A percentile compares a stretch with the other conserved stretches of the same genome.
phyloP scores from a whole-genome alignment of 805 yeast species.

The Ogataea trehaloabstinens region DNA sequence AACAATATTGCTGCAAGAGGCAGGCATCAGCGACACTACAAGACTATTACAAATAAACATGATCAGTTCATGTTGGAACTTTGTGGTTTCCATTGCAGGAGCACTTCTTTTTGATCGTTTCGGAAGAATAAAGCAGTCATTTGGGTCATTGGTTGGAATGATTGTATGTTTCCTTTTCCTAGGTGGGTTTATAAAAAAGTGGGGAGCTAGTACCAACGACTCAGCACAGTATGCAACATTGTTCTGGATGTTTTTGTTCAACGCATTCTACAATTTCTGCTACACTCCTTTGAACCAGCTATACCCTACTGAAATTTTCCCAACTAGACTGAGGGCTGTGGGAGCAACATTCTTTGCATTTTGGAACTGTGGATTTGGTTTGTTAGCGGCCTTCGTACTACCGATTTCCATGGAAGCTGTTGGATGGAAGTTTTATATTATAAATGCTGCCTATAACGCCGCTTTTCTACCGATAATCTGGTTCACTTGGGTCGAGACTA shows the following conservation, averaged over 20 bases:
- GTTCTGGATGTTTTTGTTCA: no score
- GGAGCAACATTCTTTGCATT: constrained; percentile 17
- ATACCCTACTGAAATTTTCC: constrained; percentile 43
- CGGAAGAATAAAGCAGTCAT: constrained; percentile 19
- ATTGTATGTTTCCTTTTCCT: constrained; percentile 18
- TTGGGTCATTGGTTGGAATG: constrained; percentile 17
- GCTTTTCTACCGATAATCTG: constrained; percentile 21
- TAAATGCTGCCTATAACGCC: constrained; percentile 21
- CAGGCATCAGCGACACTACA: constrained; percentile 19
- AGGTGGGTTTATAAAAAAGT: constrained; percentile 23
- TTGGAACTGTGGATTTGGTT: constrained; percentile 16
- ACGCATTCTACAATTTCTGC: constrained; percentile 41
- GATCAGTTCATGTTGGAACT: constrained; percentile 17
- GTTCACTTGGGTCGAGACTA: constrained; percentile 33
- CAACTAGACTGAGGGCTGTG: constrained; percentile 23
- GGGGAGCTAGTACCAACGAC: no score
- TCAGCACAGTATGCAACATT: constrained; percentile 12
- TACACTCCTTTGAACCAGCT: constrained; percentile 45
- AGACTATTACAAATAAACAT: constrained; percentile 24
- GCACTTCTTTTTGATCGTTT: constrained; percentile 15
- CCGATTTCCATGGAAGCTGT: constrained; percentile 39
- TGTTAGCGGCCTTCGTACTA: constrained; percentile 31
- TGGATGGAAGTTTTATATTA: constrained; percentile 33
- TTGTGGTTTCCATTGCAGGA: constrained; percentile 19
- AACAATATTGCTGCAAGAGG: constrained; percentile 30